phyloP scores from a whole-genome alignment of 805 yeast species.

The Metschnikowia aberdeeniae region DNA sequence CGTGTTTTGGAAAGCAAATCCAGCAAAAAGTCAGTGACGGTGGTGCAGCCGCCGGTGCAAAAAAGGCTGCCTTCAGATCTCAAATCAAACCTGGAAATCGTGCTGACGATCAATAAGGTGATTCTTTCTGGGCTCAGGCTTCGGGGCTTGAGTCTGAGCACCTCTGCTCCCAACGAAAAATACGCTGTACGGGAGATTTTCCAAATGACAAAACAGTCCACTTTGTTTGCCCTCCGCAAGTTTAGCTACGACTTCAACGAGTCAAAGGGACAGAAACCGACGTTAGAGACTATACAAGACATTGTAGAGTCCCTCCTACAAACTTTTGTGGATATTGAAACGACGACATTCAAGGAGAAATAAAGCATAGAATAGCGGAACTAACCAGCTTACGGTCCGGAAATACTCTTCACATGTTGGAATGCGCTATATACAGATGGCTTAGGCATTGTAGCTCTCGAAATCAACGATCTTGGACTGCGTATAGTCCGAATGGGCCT shows the following conservation, averaged over 20 bases:
- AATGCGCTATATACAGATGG: neutral
- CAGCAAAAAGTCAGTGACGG: slow-evolving; percentile 14
- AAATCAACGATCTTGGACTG: slow-evolving; percentile 12
- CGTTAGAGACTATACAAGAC: slow-evolving; percentile 32
- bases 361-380: neutral
- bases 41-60: slow-evolving; percentile 7
- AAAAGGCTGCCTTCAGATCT: slow-evolving; percentile 14
- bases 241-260: slow-evolving; percentile 26
- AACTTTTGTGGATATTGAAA: slow-evolving; percentile 32
- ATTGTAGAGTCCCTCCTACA: slow-evolving; percentile 38
- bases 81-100: slow-evolving; percentile 28
- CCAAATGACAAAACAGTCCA: slow-evolving; percentile 37
- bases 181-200: slow-evolving; percentile 37
- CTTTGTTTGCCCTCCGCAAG: slow-evolving; percentile 38
- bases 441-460: slow-evolving; percentile 6
- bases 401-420: neutral
- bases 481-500: slow-evolving; percentile 15
- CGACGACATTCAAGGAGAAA: slow-evolving; percentile 3
- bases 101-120: slow-evolving; percentile 30
- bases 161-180: slow-evolving; percentile 27
- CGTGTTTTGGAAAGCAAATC: slow-evolving; percentile 28
- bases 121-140: slow-evolving; percentile 40
- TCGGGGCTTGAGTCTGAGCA: slow-evolving; percentile 31
- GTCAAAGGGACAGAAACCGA: slow-evolving; percentile 8
- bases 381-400: neutral